Evolutionary conservation across 1,139 yeast species (phyloP), one percentile per base, ranked within the genome.

Genomic region (Blastobotrys raffinosifermentans): DNA sequence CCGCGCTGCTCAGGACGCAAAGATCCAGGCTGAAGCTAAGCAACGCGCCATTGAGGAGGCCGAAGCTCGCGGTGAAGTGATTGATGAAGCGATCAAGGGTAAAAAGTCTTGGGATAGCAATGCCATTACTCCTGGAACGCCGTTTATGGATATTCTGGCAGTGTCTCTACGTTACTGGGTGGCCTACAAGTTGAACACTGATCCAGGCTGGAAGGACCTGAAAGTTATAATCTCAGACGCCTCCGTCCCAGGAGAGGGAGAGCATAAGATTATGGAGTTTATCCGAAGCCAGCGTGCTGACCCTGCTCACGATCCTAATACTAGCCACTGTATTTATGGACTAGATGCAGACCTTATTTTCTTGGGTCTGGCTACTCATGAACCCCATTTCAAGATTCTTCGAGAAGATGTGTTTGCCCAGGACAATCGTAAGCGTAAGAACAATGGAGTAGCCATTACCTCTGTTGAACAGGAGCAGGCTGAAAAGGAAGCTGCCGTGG

Each of bases 201-300:
- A 93, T 55, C 77, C 94, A 4, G 86, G 82, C 38, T 93, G 98
- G 98, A 83, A 86, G 49, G 75, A 80, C 44, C 69, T 86, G 47
- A 76, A 87, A 49, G 79, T 93, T 40, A 75, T 93, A 26, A 76
- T 93, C 46, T 83, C 94, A 40, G 99, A 95, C 37, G 96, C 94
- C 48, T 91, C 91, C 49, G 97, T 87, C n/a, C 99, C 99, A 3
- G 99, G 99, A 47, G 98, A 93, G 70, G 99, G 99, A 59, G 98
- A 93, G 66, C 98, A 91, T 66, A 91, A 91, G 60, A 86, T 91
- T 51, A 91, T 91, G 98, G 86, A 85, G 53, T 93, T 79, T 55
- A 86, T 93, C 47, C 75, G 98, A 61, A 71, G 80, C 32, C 81
- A 81, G 61, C 78, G 94, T 50, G 72, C 84, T 10, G 84, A 80